A percentile compares a stretch with the other conserved stretches of the same genome.
Evolutionary conservation across 805 yeast species (phyloP).

Genomic region (Wickerhamomyces kurtzmanii): DNA sequence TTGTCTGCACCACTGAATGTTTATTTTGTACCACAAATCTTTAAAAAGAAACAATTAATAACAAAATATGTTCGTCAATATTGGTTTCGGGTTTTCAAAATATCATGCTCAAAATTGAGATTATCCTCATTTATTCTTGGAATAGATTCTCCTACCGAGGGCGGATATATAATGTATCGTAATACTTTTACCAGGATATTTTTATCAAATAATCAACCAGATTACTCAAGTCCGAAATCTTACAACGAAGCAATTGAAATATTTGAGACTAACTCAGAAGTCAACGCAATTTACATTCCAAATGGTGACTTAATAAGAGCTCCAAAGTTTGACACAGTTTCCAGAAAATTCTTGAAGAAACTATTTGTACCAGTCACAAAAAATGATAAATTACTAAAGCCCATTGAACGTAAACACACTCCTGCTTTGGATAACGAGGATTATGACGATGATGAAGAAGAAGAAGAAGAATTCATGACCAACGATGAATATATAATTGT

Average conservation of each 20-base stretch:
- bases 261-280: constrained; percentile 30
- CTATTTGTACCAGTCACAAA: constrained; percentile 79
- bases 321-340: constrained; percentile 73
- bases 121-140: constrained; percentile 76
- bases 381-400: constrained; percentile 52
- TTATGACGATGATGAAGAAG: constrained; percentile 23
- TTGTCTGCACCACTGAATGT: background rate
- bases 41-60: constrained; percentile 6
- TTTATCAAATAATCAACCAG: constrained; percentile 33
- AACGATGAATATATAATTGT: constrained; percentile 56
- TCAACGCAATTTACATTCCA: constrained; percentile 57
- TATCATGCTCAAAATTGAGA: constrained; percentile 47
- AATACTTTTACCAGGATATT: constrained; percentile 33
- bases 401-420: too few relatives aligned
- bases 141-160: constrained; percentile 49
- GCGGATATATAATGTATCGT: constrained; percentile 59
- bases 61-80: constrained; percentile 32
- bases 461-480: constrained; percentile 29
- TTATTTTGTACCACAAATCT: background rate
- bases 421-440: constrained; percentile 17
- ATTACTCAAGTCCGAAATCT: constrained; percentile 48
- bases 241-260: constrained; percentile 30
- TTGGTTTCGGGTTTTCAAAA: constrained; percentile 55
- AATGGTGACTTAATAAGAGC: constrained; percentile 81
- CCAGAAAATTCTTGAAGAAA: constrained; percentile 51